A percentile compares a stretch with the other conserved stretches of the same genome.
phyloP scores from a whole-genome alignment of 495 filamentous ascomycete species.

The Neurospora sp. region DNA sequence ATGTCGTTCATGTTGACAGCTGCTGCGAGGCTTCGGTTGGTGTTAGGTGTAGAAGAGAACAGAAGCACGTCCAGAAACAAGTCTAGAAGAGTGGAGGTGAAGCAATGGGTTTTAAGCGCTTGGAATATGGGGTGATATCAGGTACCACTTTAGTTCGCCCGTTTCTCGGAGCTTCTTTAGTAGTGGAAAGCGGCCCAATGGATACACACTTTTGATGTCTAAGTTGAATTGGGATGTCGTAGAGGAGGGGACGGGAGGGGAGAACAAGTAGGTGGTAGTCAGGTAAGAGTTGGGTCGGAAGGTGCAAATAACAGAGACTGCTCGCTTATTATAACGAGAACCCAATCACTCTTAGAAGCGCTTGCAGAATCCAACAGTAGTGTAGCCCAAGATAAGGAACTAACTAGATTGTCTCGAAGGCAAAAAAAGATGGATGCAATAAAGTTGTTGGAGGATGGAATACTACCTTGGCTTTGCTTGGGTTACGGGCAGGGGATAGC shows the following conservation, averaged over 20 bases:
- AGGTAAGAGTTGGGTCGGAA: not conserved
- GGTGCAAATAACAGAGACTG: not conserved
- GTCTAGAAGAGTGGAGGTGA: not conserved
- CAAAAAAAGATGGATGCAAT: not conserved
- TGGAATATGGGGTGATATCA: not conserved
- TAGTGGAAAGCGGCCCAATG: not conserved
- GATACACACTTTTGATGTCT: not conserved
- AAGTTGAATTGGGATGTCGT: not conserved
- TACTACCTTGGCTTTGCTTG: not conserved
- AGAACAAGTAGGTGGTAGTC: not conserved
- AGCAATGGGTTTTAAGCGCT: not conserved
- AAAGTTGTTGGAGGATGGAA: not conserved
- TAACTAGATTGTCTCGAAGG: not conserved
- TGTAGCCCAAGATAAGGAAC: not conserved
- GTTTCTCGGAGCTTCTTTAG: not conserved
- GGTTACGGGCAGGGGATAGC: not conserved
- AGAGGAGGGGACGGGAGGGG: not conserved
- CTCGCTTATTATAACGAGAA: not conserved
- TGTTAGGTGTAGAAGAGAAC: not conserved
- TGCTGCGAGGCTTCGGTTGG: not conserved
- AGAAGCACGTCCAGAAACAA: not conserved
- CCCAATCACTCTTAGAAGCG: not conserved
- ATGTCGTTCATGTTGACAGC: constrained; percentile 25
- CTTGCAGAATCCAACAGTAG: not conserved
- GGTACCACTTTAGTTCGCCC: not conserved